phyloP scores from a whole-genome alignment of 164 flowering plant genomes.

The Nelumbo lutea region DNA sequence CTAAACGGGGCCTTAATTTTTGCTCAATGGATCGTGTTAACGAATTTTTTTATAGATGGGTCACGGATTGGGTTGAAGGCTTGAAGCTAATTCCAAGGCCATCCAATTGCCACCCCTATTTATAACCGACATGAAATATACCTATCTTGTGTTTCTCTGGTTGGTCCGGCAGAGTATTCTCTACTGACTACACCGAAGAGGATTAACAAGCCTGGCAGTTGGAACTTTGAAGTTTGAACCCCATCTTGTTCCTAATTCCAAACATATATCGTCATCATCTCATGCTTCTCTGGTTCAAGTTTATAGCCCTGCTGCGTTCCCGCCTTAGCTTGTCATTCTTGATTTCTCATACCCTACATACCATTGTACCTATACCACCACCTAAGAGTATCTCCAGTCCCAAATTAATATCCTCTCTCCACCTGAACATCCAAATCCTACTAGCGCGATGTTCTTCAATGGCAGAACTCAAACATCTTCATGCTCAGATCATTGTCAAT shows the following conservation, averaged over 20 bases:
- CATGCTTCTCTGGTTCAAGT: no score
- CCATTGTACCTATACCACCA: background rate
- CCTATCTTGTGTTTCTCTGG: no score
- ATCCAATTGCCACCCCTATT: no score
- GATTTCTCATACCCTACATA: background rate
- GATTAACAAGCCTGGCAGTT: background rate
- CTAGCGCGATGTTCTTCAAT: conserved; percentile 26
- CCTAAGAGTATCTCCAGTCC: background rate
- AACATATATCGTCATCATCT: background rate
- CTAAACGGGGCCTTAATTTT: no score
- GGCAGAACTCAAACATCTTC: conserved; percentile 26
- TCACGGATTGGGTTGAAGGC: no score
- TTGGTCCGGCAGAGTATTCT: no score
- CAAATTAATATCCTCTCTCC: conserved; percentile 5
- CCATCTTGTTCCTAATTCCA: background rate
- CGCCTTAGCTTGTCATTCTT: conserved; percentile 8
- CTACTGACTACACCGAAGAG: background rate
- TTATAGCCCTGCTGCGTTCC: conserved; percentile 19
- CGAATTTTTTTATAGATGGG: no score
- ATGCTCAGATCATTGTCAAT: conserved; percentile 26
- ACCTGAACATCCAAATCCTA: conserved; percentile 18
- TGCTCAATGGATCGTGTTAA: no score
- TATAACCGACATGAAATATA: no score
- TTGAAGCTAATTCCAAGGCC: no score
- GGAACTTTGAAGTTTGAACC: background rate